These are phyloP conservation scores for Rubia peregrina DNA, from an alignment of 305 asterid species.

Conservation along the genomic window DNA sequence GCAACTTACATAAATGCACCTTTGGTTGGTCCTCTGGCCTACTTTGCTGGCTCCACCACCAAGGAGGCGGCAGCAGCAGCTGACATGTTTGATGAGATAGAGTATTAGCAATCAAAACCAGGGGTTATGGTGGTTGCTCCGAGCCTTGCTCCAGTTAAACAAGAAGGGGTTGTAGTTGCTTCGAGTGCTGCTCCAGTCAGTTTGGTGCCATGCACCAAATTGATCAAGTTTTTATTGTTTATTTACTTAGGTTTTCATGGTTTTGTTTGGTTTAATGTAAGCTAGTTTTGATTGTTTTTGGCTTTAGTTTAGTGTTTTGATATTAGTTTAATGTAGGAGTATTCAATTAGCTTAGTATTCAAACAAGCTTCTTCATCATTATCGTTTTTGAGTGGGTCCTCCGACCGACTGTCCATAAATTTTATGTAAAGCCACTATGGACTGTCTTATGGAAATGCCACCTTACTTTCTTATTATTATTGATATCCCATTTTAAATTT, in stretches of 20 bases:
- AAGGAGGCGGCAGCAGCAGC: background rate
- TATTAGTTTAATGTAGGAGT: no score
- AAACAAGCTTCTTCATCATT: no score
- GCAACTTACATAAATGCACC: slow-evolving; percentile 88
- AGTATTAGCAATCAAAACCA: background rate
- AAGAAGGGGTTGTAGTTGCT: no score
- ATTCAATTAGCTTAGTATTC: background rate
- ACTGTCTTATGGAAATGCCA: no score
- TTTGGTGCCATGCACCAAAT: background rate
- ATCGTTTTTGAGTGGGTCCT: no score
- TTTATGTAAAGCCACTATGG: no score
- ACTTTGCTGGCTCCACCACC: slow-evolving; percentile 40
- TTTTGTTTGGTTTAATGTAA: background rate
- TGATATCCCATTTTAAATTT: no score
- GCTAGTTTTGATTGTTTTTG: background rate
- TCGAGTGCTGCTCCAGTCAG: background rate
- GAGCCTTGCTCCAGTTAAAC: background rate
- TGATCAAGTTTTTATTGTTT: background rate
- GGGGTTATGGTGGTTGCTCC: background rate
- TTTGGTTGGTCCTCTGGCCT: slow-evolving; percentile 79
- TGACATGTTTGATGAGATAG: background rate
- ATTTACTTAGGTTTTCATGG: background rate
- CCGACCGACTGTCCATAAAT: no score
- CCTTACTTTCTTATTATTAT: no score
- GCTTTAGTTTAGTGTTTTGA: background rate